Evolutionary conservation across 306 rosid species (phyloP), one percentile per base, ranked within the genome.

Genomic region (Cucurbita argyrosperma): DNA sequence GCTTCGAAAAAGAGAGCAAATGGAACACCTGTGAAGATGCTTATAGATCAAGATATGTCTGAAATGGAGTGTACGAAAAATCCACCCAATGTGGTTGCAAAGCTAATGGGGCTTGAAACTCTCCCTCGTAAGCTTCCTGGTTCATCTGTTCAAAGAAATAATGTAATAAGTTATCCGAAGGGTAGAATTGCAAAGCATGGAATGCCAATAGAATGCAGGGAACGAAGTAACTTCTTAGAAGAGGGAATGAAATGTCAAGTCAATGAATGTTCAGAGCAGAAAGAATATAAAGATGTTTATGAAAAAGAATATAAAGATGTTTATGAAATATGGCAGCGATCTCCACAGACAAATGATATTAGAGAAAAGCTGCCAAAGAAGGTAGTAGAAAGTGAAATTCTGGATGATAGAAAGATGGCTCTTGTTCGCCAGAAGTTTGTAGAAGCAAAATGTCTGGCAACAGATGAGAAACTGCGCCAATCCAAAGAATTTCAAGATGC

Each of bases 81-180:
- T 39, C 84, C 89, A 35, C 85, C 97, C 52, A 95, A 91, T 75
- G 84, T 89, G 71, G 96, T 95, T 79, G 99, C 99, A 70, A 89
- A 89, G 79, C 81, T 91, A 76, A 95, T 91, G 99, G 99, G 97
- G 74, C 96, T 95, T 77, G 99, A 95, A 57, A 50, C 87, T 79
- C 81, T 89, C 60, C 92, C 96, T 50, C 74, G 1, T 30, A 75
- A 82, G 79, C 84, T 83, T 71, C 75, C 88, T 46, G 84, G 79
- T 82, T 76, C 86, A 76, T 76, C 90, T 50, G 80, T 77, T 50
- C 89, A 84, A 70, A 84, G 90, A 82, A 84, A 80, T 76, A 82
- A 62, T 71, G 76, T 78, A 55, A 83, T 82, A 81, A 81, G 82
- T 65, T 50, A 30, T 30, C 80, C 87, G 15, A 86, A 77, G 72